Percentiles rank a stretch among this genome's conserved stretches.
Conservation (phyloP, 1,139 yeast species). For the Pichia sp. region DNA sequence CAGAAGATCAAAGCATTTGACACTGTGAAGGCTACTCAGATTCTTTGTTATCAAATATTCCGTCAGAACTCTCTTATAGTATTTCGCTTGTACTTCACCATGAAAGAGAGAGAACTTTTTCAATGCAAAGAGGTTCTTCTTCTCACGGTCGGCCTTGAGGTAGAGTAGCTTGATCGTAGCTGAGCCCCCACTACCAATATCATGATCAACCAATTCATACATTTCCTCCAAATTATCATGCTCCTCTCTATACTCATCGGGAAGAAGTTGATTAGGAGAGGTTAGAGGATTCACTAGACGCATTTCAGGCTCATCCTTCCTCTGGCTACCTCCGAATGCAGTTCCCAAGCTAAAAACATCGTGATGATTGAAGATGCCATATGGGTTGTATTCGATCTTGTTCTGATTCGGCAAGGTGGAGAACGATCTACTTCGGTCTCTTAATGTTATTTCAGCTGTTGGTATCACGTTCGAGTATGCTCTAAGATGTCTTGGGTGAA, state of each 20-base stretch:
- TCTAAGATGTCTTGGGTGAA: too few relatives aligned
- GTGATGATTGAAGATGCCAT: slow-evolving; percentile 20
- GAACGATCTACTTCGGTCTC: slow-evolving; percentile 2
- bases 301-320: slow-evolving; percentile 25
- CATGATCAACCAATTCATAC: slow-evolving; percentile 31
- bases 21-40: slow-evolving; percentile 47
- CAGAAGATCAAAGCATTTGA: slow-evolving; percentile 47
- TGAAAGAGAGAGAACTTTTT: slow-evolving; percentile 57
- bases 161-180: slow-evolving; percentile 39
- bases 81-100: slow-evolving; percentile 50
- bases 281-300: slow-evolving; percentile 53
- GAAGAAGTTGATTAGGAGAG: slow-evolving; percentile 57
- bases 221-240: slow-evolving; percentile 16
- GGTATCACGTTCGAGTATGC: too few relatives aligned
- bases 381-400: slow-evolving; percentile 23
- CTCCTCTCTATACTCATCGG: slow-evolving; percentile 33
- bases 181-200: slow-evolving; percentile 67
- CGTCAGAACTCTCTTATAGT: slow-evolving; percentile 55
- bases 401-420: slow-evolving; percentile 3
- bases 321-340: slow-evolving; percentile 9
- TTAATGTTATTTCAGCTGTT: too few relatives aligned
- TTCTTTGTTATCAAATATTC: slow-evolving; percentile 57
- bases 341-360: slow-evolving; percentile 9
- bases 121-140: slow-evolving; percentile 34
- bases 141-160: slow-evolving; percentile 11